phyloP scores from a whole-genome alignment of 345 rosid genomes.

The Gossypium mustelinum region DNA sequence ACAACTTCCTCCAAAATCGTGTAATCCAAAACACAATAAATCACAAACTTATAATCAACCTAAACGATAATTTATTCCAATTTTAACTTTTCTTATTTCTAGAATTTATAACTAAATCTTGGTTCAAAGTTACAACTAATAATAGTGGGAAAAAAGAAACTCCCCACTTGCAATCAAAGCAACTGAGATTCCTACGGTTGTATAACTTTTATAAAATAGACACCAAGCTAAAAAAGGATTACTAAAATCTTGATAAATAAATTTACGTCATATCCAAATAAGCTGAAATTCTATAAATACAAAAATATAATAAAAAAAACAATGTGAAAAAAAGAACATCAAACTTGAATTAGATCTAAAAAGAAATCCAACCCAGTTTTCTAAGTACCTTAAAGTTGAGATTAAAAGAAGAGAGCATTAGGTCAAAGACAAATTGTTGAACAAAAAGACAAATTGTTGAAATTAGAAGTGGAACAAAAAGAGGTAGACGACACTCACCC shows the following conservation, averaged over 20 bases:
- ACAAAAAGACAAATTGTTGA: background rate
- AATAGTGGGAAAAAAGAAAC: background rate
- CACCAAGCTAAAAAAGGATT: background rate
- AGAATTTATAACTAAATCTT: background rate
- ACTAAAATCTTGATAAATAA: background rate
- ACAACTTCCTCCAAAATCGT: conserved; percentile 17
- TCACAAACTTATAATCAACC: conserved; percentile 13
- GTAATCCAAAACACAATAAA: conserved; percentile 13
- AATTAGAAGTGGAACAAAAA: too few relatives aligned
- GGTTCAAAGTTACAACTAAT: background rate
- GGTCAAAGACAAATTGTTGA: conserved; percentile 6
- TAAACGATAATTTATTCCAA: conserved; percentile 5
- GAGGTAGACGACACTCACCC: too few relatives aligned
- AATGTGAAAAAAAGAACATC: background rate
- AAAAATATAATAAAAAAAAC: background rate
- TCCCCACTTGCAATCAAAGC: background rate
- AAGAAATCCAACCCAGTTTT: background rate
- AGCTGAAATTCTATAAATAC: background rate
- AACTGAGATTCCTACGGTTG: background rate
- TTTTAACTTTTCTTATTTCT: background rate
- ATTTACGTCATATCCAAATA: background rate
- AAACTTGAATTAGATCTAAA: background rate
- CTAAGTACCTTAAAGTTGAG: conserved; percentile 10
- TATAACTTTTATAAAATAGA: background rate
- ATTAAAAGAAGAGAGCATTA: background rate